Evolutionary conservation across 1,139 yeast genomes (phyloP).

Genomic region (Candida pseudoviswanathii): DNA sequence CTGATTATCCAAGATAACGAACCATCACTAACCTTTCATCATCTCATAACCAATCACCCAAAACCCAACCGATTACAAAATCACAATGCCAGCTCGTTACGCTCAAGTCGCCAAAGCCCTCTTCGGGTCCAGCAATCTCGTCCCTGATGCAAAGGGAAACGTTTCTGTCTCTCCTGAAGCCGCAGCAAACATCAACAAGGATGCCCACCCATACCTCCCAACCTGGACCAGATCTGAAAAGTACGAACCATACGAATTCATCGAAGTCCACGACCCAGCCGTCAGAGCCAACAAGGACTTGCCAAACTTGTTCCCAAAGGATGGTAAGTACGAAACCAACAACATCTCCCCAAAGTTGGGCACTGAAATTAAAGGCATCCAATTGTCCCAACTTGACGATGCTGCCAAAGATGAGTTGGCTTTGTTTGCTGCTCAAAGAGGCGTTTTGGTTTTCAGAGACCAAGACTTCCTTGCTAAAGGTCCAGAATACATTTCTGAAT

Average conservation of each 20-base stretch:
- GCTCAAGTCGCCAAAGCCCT: slow-evolving; percentile 12
- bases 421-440: slow-evolving; percentile 62
- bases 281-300: slow-evolving; percentile 57
- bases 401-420: slow-evolving; percentile 68
- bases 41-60: not conserved
- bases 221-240: slow-evolving; percentile 51
- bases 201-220: slow-evolving; percentile 47
- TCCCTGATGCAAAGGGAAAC: slow-evolving; percentile 20
- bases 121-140: slow-evolving; percentile 16
- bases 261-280: slow-evolving; percentile 56
- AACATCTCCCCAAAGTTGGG: slow-evolving; percentile 67
- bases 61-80: not conserved
- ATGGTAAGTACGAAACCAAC: slow-evolving; percentile 30
- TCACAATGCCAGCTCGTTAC: slow-evolving; percentile 18
- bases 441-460: slow-evolving; percentile 66
- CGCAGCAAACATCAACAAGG: slow-evolving; percentile 18
- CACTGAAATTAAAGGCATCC: slow-evolving; percentile 60
- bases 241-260: slow-evolving; percentile 47
- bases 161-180: slow-evolving; percentile 24
- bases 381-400: slow-evolving; percentile 53
- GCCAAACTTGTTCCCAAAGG: slow-evolving; percentile 49
- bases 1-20: not conserved
- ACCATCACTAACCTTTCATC: too few relatives aligned
- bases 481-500: slow-evolving; percentile 53
- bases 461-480: slow-evolving; percentile 65